phyloP scores from a whole-genome alignment of 208 protist species.

The Trypanosomatidae sp. region DNA sequence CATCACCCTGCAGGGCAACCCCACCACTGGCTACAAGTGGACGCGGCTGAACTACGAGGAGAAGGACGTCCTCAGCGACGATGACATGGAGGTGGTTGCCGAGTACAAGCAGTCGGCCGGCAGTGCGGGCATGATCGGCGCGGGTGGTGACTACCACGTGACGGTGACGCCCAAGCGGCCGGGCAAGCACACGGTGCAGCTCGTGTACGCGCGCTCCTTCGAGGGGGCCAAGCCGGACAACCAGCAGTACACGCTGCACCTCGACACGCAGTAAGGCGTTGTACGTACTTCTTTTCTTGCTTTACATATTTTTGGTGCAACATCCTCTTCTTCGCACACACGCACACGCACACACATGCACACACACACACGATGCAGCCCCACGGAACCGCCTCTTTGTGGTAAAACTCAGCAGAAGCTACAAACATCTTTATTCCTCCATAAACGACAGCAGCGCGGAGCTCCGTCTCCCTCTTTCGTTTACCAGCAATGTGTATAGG shows the following conservation, averaged over 20 bases:
- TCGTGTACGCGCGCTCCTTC: constrained; percentile 57
- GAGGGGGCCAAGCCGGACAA: constrained; percentile 16
- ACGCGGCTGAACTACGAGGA: constrained; percentile 25
- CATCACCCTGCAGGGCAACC: constrained; percentile 59
- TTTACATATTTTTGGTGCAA: too few species aligned
- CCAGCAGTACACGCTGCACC: constrained; percentile 42
- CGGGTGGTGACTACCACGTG: constrained; percentile 39
- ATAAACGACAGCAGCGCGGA: too few species aligned
- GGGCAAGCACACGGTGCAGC: constrained; percentile 36
- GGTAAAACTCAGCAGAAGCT: too few species aligned
- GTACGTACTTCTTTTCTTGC: neutral
- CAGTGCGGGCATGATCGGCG: constrained; percentile 30
- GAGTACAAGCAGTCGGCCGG: constrained; percentile 8
- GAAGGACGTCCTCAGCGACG: constrained; percentile 21
- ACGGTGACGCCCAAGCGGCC: constrained; percentile 28
- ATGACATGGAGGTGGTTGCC: constrained; percentile 15
- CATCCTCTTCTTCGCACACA: neutral
- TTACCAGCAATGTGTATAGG: too few species aligned
- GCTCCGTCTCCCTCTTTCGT: too few species aligned
- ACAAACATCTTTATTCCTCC: neutral
- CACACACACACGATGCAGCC: neutral
- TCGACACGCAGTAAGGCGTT: constrained; percentile 30
- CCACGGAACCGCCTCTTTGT: neutral
- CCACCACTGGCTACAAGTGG: constrained; percentile 75
- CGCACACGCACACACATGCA: neutral